Evolutionary conservation across 208 protist genomes (phyloP).

Genomic region (Leishmania major): DNA sequence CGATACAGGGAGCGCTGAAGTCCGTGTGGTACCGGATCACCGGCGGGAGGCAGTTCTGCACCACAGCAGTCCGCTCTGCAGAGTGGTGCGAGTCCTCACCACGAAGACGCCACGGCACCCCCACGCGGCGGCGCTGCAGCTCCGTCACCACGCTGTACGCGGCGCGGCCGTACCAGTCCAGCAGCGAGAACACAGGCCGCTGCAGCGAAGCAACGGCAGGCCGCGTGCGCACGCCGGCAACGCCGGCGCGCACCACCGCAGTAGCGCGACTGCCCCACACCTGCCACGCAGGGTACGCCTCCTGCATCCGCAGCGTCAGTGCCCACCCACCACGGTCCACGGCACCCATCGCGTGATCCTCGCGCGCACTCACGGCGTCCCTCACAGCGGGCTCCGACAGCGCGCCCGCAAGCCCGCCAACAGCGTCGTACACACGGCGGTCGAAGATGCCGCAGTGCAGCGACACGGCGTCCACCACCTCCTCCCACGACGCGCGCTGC

Average conservation of each 20-base stretch:
- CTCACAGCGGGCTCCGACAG: background rate
- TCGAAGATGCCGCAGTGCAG: constrained; percentile 36
- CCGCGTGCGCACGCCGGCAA: background rate
- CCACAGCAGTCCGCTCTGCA: background rate
- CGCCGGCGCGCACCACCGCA: constrained; percentile 24
- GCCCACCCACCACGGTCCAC: constrained; percentile 35
- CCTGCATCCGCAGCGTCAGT: constrained; percentile 26
- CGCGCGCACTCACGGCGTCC: background rate
- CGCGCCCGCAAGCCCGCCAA: constrained; percentile 26
- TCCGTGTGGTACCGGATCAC: background rate
- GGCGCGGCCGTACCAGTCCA: background rate
- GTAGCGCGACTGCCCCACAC: constrained; percentile 29
- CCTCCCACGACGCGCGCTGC: constrained; percentile 30
- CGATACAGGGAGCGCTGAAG: constrained; percentile 23
- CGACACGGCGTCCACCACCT: constrained; percentile 29
- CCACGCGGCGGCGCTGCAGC: constrained; percentile 21
- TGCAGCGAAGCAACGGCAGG: background rate
- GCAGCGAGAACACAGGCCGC: constrained; percentile 1
- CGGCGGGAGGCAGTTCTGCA: constrained; percentile 9
- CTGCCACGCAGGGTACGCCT: constrained; percentile 31
- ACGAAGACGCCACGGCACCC: background rate
- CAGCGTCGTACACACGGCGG: constrained; percentile 26
- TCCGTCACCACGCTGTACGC: background rate
- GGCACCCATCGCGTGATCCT: constrained; percentile 3
- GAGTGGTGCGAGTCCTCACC: background rate